Conservation (phyloP, 352 stramenopile genomes). For the Phytopythium ostracodes region DNA sequence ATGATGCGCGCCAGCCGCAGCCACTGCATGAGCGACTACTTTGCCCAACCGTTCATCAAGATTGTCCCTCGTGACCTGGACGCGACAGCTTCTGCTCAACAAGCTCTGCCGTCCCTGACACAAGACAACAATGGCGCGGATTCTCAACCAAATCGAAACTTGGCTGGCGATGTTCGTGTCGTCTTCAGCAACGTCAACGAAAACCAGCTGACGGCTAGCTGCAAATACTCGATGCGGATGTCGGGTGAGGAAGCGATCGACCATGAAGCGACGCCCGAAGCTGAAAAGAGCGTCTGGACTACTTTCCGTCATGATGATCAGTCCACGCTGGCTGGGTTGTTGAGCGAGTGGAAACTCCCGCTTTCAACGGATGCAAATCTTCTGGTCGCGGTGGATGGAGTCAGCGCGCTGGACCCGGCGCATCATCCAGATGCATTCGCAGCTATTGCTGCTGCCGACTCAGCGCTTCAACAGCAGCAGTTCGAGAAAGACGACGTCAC, state of each 20-base stretch:
- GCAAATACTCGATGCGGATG: conserved; percentile 38
- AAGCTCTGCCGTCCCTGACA: neutral
- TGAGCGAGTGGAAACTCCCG: conserved; percentile 43
- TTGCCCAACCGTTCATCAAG: conserved; percentile 40
- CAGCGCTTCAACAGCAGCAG: neutral
- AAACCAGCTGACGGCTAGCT: conserved; percentile 18
- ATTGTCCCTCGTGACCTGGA: conserved; percentile 13
- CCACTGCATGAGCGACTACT: conserved; percentile 52
- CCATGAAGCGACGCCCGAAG: conserved; percentile 14
- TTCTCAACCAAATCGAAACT: neutral
- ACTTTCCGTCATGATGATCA: conserved; percentile 58
- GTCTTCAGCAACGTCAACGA: conserved; percentile 31
- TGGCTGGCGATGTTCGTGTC: conserved; percentile 28
- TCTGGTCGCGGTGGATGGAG: conserved; percentile 39
- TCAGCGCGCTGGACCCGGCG: neutral
- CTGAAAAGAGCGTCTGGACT: conserved; percentile 29
- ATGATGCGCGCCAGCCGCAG: conserved; percentile 71
- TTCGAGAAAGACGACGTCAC: conserved; percentile 55
- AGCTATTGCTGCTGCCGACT: neutral
- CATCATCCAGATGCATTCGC: neutral
- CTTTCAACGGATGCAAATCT: conserved; percentile 31
- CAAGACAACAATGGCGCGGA: neutral
- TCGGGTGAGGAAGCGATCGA: conserved; percentile 16
- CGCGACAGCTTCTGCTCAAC: neutral
- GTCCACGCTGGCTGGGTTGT: conserved; percentile 38